A percentile compares a stretch with the other conserved stretches of the same genome.
Conservation (phyloP, 2,329 filamentous ascomycete species). For the Paraphoma sp. region DNA sequence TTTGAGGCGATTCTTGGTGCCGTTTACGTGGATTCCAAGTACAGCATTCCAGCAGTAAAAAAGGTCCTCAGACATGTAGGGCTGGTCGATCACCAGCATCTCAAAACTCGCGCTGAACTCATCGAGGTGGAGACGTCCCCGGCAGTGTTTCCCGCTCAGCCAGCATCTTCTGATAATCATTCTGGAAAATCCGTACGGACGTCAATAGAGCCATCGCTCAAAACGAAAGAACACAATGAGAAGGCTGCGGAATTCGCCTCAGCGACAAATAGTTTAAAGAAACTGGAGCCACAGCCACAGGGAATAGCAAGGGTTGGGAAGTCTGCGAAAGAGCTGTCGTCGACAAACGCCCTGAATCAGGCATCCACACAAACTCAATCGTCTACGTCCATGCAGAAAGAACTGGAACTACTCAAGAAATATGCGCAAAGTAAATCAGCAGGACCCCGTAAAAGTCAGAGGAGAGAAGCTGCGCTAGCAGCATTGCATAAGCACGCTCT, state of each 20-base stretch:
- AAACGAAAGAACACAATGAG: too few species aligned
- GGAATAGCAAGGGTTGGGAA: too few species aligned
- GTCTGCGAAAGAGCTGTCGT: too few species aligned
- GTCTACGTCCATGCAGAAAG: background rate
- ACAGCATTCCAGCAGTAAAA: slow-evolving; percentile 11
- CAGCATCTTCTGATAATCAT: background rate
- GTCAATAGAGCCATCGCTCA: too few species aligned
- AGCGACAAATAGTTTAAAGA: too few species aligned
- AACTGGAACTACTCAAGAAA: background rate
- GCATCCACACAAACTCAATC: background rate
- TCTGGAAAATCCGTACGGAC: too few species aligned
- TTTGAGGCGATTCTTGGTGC: slow-evolving; percentile 33
- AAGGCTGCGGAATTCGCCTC: too few species aligned
- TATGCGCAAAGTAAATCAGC: background rate
- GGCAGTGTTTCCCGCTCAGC: background rate
- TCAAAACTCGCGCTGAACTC: slow-evolving; percentile 10
- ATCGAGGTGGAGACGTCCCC: background rate
- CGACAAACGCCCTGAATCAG: background rate
- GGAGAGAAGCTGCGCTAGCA: background rate
- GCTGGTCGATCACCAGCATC: slow-evolving; percentile 13
- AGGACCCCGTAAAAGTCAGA: background rate
- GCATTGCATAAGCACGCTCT: background rate
- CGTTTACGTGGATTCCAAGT: slow-evolving; percentile 25
- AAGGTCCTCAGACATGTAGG: slow-evolving; percentile 10
- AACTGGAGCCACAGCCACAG: too few species aligned